Evolutionary conservation across 2,329 filamentous ascomycete genomes (phyloP).

Genomic region (Lachnellula arida): DNA sequence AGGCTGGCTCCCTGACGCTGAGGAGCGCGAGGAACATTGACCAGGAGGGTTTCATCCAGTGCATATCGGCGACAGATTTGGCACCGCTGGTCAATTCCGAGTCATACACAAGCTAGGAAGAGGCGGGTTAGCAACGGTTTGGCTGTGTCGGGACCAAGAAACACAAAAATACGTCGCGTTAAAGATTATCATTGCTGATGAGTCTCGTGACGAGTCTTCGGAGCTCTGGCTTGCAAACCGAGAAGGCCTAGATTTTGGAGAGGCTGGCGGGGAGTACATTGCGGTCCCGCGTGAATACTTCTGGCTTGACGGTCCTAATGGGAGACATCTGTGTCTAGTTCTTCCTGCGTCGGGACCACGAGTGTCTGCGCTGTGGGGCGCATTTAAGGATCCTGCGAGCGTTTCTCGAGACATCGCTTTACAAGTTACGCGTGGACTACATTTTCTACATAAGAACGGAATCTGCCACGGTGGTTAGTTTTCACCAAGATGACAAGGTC

Average conservation of each 20-base stretch:
- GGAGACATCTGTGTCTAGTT: conserved; percentile 8
- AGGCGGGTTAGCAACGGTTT: conserved; percentile 24
- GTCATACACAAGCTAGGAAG: conserved; percentile 25
- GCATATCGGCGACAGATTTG: conserved; percentile 19
- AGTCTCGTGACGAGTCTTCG: conserved; percentile 3
- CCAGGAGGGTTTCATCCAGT: conserved; percentile 24
- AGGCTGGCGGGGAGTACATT: conserved; percentile 8
- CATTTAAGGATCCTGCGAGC: conserved; percentile 6
- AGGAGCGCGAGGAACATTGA: conserved; percentile 11
- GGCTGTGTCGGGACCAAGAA: conserved; percentile 18
- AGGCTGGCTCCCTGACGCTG: conserved; percentile 2
- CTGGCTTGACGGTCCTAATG: conserved; percentile 9
- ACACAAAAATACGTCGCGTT: conserved; percentile 7
- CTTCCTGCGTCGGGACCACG: conserved; percentile 11
- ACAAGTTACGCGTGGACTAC: conserved; percentile 5
- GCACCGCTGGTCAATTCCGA: conserved; percentile 12
- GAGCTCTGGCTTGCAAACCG: conserved; percentile 6
- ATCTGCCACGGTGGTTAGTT: conserved; percentile 8
- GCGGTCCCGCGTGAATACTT: conserved; percentile 5
- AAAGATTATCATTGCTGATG: conserved; percentile 11
- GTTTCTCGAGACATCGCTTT: conserved; percentile 2
- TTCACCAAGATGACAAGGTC: background rate
- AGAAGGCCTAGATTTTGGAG: conserved; percentile 6
- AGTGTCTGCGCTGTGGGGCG: conserved; percentile 6
- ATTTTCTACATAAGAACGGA: conserved; percentile 6